Base-by-base conservation (phyloP, 1,284 basidiomycete genomes). In the Boletus mariae region DNA sequence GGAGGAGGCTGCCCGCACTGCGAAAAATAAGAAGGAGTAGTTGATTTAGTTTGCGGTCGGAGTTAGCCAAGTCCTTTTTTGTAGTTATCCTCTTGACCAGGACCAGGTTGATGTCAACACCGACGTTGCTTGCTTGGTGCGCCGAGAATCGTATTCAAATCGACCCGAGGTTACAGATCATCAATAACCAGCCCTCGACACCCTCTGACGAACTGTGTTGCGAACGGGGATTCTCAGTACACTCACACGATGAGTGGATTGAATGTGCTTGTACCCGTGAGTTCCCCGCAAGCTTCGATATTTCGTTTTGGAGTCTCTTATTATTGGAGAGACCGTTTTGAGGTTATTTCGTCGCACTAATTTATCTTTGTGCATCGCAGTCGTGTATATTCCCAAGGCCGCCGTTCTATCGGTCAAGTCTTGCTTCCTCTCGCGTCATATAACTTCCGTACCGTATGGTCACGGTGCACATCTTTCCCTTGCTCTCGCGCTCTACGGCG, bases 311-410 rank as follows among this genome's bases (percentile, higher is more conserved):
- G 20, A 20, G 20, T 20, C 20, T 20, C 20, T 20, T 20, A 20
- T 20, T 20, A 20, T 20, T 20, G 20, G 20, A 20, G 20, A 20
- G 20, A 2, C 20, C 20, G 20, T 20, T 20, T 20, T 20, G 20
- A 20, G 20, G 20, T 20, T 20, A 20, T 20, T 20, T 20, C 20
- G 20, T 20, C 20, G 17, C 20, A 20, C 41, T 42, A 25, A 42
- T 26, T 42, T 42, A 26, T 26, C 41, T 26, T 20, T 20, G 20
- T 25, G n/a, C 12, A 40, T 54, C 32, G 17, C 57, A 90, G 88
- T 90, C 48, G 84, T 82, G 13, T 73, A 73, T 41, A 88, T 90
- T 57, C 83, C 85, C 31, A 87, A 83, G 64, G 60, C 71, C 51
- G 74, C 79, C 38, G 76, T 90, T n/a, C 72, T 90, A 8, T 90